phyloP scores from a whole-genome alignment of 192 early-diverging fungal species.

The Dissophora globulifera region DNA sequence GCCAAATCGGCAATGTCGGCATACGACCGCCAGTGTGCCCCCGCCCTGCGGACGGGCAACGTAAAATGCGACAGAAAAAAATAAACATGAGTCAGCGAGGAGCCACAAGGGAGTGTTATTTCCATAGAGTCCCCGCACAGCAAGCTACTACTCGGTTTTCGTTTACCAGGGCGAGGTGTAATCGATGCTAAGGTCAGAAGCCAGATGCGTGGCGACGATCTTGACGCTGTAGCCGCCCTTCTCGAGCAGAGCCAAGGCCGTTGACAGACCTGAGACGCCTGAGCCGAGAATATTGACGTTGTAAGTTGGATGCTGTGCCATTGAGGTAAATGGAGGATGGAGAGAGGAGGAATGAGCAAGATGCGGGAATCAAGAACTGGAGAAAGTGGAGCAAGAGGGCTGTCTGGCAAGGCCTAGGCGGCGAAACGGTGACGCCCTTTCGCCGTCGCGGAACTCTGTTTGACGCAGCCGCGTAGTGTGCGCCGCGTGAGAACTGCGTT shows the following conservation, averaged over 20 bases:
- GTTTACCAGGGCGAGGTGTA: constrained; percentile 63
- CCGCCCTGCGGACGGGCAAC: constrained; percentile 51
- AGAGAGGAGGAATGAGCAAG: background rate
- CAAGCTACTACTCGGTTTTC: too few relatives aligned
- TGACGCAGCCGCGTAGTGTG: too few relatives aligned
- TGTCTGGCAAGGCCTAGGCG: too few relatives aligned
- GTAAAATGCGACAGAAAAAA: too few relatives aligned
- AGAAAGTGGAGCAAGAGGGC: too few relatives aligned
- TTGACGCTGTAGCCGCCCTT: constrained; percentile 68
- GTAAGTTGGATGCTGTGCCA: constrained; percentile 9
- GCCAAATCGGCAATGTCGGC: constrained; percentile 54
- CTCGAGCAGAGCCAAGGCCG: constrained; percentile 68
- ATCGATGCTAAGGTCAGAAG: constrained; percentile 60
- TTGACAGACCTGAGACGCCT: constrained; percentile 80
- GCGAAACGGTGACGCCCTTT: too few relatives aligned
- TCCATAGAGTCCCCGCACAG: too few relatives aligned
- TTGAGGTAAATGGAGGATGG: background rate
- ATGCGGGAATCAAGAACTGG: background rate
- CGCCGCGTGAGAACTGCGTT: too few relatives aligned
- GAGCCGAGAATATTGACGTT: constrained; percentile 71
- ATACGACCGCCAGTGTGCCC: constrained; percentile 61
- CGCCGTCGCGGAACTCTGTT: too few relatives aligned
- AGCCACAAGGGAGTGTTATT: too few relatives aligned
- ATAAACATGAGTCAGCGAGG: background rate
- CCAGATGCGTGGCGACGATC: constrained; percentile 65